Evolutionary conservation across 805 yeast species (phyloP), one percentile per base, ranked within the genome.

Genomic region (Candida insectalens): DNA sequence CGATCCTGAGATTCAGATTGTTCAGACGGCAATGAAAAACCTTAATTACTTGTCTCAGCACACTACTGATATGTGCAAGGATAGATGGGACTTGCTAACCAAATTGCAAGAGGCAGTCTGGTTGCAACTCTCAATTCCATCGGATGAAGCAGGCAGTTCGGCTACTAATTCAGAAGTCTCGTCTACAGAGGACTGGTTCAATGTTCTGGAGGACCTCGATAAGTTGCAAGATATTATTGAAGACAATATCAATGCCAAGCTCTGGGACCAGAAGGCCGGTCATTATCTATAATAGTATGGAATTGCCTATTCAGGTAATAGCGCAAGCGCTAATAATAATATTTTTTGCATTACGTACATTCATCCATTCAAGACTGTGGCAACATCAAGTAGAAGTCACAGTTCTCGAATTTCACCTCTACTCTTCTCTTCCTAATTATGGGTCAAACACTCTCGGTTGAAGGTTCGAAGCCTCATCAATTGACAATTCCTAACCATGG

Each of bases 401-500:
- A n/a, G n/a, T n/a, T n/a, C n/a, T n/a, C n/a, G n/a, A n/a, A n/a
- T n/a, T n/a, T n/a, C n/a, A n/a, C n/a, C n/a, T n/a, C n/a, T n/a
- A n/a, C n/a, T n/a, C n/a, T n/a, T n/a, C n/a, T n/a, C n/a, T n/a
- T n/a, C n/a, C 23, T 8, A 21, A 21, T 21, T 12, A 21, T 21
- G 23, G 23, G 23, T 21, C 23, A 21, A 21, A 12, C 23, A 8
- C 10, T 21, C 10, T 46, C 53, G 7, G 40, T 45, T 2, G 51
- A 49, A 23, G 36, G 36, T 8, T 35, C 48, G 4, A 34, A 44
- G 25, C 44, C 46, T n/a, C 41, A 39, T 25, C 23, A 35, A 3
- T 35, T 45, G 3, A 16, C 31, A 6, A 45, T 50, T 19, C 50
- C 51, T 4, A 42, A 45, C 6, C 46, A 46, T 20, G 61, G 61